These are phyloP conservation scores for Morella rubra DNA, from an alignment of 306 rosid genomes.

Conservation along the genomic window DNA sequence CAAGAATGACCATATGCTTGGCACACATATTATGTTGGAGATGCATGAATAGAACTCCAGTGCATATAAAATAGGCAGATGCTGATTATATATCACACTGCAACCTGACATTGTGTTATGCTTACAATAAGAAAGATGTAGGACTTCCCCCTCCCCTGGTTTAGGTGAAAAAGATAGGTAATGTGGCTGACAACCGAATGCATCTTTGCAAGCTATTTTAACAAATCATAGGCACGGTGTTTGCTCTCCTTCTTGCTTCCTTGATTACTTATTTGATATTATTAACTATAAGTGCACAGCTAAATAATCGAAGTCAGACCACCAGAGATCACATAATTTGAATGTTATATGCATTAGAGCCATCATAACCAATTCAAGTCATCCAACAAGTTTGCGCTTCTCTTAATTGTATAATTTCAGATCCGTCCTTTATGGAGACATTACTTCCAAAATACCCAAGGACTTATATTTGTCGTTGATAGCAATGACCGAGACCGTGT, in stretches of 20 bases:
- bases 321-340: constrained; percentile 1
- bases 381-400: neutral
- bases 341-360: neutral
- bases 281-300: neutral
- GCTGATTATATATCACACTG: neutral
- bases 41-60: neutral
- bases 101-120: neutral
- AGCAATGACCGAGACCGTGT: constrained; percentile 86
- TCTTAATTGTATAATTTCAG: constrained; percentile 35
- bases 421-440: constrained; percentile 94
- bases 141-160: too few species aligned
- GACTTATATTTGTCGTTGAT: constrained; percentile 81
- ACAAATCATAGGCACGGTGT: neutral
- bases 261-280: constrained; percentile 2
- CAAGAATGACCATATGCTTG: too few species aligned
- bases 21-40: neutral
- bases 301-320: neutral
- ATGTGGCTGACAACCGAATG: neutral
- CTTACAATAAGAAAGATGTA: too few species aligned
- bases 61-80: neutral
- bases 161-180: neutral
- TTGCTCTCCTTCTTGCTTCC: neutral
- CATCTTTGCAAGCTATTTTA: neutral
- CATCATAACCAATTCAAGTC: neutral
- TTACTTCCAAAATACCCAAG: constrained; percentile 86